Percentiles rank a stretch among this genome's conserved stretches.
Conservation (phyloP, 1,284 basidiomycete species). For the Coniophora puteana region DNA sequence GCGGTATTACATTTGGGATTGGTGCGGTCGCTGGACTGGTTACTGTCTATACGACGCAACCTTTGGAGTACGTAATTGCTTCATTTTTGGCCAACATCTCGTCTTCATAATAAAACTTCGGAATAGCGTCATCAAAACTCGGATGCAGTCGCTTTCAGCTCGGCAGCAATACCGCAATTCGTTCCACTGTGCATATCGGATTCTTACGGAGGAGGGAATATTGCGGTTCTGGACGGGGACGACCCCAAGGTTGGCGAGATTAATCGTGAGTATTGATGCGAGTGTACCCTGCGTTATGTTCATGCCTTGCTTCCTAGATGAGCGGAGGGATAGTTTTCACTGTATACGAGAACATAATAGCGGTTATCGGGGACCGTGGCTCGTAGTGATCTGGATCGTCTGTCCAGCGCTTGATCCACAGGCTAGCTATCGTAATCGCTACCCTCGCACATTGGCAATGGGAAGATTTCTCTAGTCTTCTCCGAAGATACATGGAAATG, state of each 20-base stretch:
- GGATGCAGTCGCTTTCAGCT: constrained; percentile 93
- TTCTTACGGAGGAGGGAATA: constrained; percentile 87
- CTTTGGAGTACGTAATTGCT: constrained; percentile 69
- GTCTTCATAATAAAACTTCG: neutral
- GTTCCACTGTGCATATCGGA: constrained; percentile 91
- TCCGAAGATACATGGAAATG: no score
- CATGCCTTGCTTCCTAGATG: constrained; percentile 43
- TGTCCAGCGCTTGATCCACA: neutral
- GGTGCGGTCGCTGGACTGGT: constrained; percentile 92
- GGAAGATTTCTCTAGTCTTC: no score
- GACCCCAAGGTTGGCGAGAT: constrained; percentile 79
- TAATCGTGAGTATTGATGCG: constrained; percentile 65
- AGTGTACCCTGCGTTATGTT: neutral
- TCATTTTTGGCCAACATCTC: constrained; percentile 6
- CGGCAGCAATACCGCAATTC: constrained; percentile 84
- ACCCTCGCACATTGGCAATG: no score
- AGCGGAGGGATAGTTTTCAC: constrained; percentile 96
- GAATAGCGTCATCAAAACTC: constrained; percentile 95
- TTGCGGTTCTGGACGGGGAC: constrained; percentile 94
- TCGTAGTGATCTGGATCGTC: neutral
- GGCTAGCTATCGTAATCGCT: no score
- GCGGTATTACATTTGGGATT: constrained; percentile 90
- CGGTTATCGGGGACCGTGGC: constrained; percentile 31
- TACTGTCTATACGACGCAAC: constrained; percentile 94
- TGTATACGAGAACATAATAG: constrained; percentile 82